Evolutionary conservation across 2,329 filamentous ascomycete genomes (phyloP).

Genomic region (Phialemoniopsis sp.): DNA sequence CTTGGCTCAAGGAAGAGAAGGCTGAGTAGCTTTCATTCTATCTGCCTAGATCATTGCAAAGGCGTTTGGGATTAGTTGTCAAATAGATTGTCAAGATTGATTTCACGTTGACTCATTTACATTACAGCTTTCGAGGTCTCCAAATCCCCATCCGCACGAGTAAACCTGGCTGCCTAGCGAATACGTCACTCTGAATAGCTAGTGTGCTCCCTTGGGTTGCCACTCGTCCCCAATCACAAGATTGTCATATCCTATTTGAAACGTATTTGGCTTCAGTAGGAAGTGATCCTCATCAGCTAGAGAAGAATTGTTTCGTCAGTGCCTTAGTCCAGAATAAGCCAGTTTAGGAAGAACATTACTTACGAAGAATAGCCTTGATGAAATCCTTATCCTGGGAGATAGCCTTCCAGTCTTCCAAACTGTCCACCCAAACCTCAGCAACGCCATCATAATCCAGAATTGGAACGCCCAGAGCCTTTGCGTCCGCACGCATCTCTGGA

Average conservation of each 20-base stretch:
- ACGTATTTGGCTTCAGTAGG: conserved; percentile 5
- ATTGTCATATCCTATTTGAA: conserved; percentile 10
- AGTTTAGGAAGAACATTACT: neutral
- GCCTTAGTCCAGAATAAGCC: neutral
- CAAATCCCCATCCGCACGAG: too few species aligned
- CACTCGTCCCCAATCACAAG: conserved; percentile 4
- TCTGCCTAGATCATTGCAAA: too few species aligned
- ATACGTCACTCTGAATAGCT: too few species aligned
- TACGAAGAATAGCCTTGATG: conserved; percentile 3
- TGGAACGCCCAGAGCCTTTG: conserved; percentile 2
- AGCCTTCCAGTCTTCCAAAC: conserved; percentile 6
- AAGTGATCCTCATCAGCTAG: conserved; percentile 6
- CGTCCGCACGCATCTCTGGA: conserved; percentile 3
- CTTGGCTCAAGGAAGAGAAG: conserved; percentile 1
- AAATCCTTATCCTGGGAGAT: conserved; percentile 4
- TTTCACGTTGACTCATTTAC: too few species aligned
- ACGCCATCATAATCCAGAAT: conserved; percentile 11
- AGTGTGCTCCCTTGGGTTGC: neutral
- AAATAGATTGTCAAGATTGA: too few species aligned
- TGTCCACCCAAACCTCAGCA: conserved; percentile 9
- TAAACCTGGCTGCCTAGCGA: too few species aligned
- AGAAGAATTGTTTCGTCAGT: neutral
- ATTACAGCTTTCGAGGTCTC: too few species aligned
- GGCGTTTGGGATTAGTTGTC: too few species aligned
- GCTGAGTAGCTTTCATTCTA: too few species aligned